Conservation (phyloP, 345 rosid genomes). For the Acer saccharum region DNA sequence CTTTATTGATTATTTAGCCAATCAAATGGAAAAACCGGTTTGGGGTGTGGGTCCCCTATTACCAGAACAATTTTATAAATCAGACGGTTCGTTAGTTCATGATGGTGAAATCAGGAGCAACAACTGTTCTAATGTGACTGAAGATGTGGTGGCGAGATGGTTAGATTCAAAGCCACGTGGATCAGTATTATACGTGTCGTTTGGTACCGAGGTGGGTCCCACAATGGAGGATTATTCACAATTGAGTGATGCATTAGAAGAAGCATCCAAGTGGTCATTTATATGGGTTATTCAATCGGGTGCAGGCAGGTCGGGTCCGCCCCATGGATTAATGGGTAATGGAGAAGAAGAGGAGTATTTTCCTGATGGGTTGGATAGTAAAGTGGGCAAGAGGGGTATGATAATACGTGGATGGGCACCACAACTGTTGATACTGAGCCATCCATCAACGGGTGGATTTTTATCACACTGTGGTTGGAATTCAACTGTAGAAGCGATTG, state of each 20-base stretch:
- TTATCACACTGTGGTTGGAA: constrained; percentile 55
- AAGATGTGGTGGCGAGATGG: constrained; percentile 37
- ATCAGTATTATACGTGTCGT: constrained; percentile 43
- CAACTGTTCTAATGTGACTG: constrained; percentile 30
- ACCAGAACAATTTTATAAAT: constrained; percentile 39
- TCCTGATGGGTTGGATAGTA: constrained; percentile 24
- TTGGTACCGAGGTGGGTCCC: constrained; percentile 46
- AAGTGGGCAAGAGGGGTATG: constrained; percentile 37
- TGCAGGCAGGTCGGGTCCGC: constrained; percentile 12
- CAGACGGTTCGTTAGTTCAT: constrained; percentile 32
- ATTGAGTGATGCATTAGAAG: constrained; percentile 31
- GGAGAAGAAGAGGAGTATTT: constrained; percentile 13
- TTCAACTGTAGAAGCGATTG: constrained; percentile 40
- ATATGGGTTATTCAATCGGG: constrained; percentile 36
- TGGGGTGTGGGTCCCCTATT: constrained; percentile 52
- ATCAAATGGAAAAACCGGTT: constrained; percentile 34
- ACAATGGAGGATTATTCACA: constrained; percentile 28
- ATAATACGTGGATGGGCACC: constrained; percentile 49
- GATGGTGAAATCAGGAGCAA: constrained; percentile 32
- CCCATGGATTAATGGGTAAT: constrained; percentile 4
- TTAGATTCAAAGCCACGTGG: constrained; percentile 35
- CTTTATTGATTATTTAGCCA: constrained; percentile 29
- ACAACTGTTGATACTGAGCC: constrained; percentile 42
- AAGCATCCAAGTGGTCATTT: constrained; percentile 29
- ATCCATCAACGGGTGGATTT: constrained; percentile 41